These are phyloP conservation scores for Linnemannia exigua DNA, from an alignment of 192 early-diverging fungal species.

Conservation along the genomic window DNA sequence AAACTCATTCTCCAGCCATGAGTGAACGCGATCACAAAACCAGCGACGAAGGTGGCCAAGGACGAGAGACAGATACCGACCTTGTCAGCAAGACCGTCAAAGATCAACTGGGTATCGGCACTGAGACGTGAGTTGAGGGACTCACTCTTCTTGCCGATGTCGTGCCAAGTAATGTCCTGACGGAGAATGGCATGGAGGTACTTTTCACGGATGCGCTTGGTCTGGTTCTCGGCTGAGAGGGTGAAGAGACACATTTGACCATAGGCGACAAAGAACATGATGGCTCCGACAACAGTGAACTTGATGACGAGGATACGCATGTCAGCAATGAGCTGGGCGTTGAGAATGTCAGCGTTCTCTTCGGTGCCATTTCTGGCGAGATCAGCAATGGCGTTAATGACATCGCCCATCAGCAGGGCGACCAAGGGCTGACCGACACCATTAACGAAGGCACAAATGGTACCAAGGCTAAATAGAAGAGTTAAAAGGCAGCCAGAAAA, in stretches of 20 bases:
- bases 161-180: constrained; percentile 93
- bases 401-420: constrained; percentile 63
- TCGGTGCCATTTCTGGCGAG: constrained; percentile 58
- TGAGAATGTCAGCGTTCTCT: constrained; percentile 54
- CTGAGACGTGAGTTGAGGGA: constrained; percentile 91
- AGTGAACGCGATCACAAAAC: constrained; percentile 83
- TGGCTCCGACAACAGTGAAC: constrained; percentile 41
- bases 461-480: constrained; percentile 38
- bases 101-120: constrained; percentile 86
- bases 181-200: constrained; percentile 86
- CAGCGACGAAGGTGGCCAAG: constrained; percentile 76
- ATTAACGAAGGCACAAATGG: constrained; percentile 30
- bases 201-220: constrained; percentile 78
- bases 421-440: constrained; percentile 49
- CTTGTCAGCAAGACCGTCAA: constrained; percentile 93
- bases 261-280: constrained; percentile 45
- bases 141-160: constrained; percentile 77
- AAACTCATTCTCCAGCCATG: constrained; percentile 87
- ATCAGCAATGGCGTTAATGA: constrained; percentile 63
- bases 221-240: constrained; percentile 68
- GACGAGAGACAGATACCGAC: constrained; percentile 78
- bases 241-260: constrained; percentile 57
- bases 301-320: constrained; percentile 54
- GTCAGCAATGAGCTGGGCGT: constrained; percentile 57
- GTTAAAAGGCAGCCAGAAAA: neutral